A percentile compares a stretch with the other conserved stretches of the same genome.
Evolutionary conservation across 176 grass and related monocot species (phyloP).

Genomic region (Poa pratensis): DNA sequence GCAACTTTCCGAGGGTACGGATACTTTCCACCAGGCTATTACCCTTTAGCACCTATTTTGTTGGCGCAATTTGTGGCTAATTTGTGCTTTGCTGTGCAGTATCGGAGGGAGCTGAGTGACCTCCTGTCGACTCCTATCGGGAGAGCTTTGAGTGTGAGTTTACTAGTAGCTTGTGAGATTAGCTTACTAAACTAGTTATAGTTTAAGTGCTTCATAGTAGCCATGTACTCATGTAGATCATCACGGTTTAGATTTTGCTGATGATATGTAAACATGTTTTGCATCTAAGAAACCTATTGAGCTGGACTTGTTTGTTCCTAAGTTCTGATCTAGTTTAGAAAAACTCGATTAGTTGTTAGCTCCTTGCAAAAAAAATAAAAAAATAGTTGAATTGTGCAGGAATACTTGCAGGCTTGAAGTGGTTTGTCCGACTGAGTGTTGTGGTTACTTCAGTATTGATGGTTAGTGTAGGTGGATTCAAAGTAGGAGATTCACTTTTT

Average conservation of each 20-base stretch:
- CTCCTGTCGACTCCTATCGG: constrained; percentile 76
- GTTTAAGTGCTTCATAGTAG: neutral
- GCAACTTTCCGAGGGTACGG: constrained; percentile 90
- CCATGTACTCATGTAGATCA: neutral
- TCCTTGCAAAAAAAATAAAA: neutral
- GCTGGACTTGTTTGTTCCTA: neutral
- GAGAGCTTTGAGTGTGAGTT: constrained; percentile 74
- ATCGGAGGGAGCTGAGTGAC: constrained; percentile 67
- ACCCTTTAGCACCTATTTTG: neutral
- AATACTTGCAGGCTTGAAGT: neutral
- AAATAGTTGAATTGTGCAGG: neutral
- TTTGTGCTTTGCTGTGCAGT: constrained; percentile 62
- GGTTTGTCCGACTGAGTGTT: neutral
- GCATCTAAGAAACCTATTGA: neutral
- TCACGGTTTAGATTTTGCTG: neutral
- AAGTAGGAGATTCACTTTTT: constrained; percentile 6
- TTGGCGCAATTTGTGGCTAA: constrained; percentile 20
- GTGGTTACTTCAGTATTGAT: neutral
- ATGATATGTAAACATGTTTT: constrained; percentile 14
- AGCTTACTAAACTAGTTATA: neutral
- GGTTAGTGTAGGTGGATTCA: neutral
- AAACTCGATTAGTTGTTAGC: neutral
- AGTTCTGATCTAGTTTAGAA: neutral
- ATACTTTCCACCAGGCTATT: neutral
- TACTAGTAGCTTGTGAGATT: constrained; percentile 13